These are phyloP conservation scores for Fusarium xylarioides DNA, from an alignment of 2,329 filamentous ascomycete genomes.

Conservation along the genomic window DNA sequence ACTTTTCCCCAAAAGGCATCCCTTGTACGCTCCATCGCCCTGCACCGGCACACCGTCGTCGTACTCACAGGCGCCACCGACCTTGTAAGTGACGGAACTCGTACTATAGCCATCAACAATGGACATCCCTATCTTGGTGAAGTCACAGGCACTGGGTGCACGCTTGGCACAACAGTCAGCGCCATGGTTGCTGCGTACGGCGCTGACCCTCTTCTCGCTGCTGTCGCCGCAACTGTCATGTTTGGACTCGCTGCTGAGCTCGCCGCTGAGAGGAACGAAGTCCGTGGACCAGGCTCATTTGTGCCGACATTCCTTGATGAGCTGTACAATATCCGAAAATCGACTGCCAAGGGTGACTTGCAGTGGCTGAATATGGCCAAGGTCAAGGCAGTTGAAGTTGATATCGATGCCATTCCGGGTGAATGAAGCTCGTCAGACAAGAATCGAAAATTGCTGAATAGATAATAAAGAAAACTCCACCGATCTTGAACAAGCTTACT, in stretches of 20 bases:
- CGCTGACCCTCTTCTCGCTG: slow-evolving; percentile 74
- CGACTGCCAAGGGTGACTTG: slow-evolving; percentile 57
- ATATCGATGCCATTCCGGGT: slow-evolving; percentile 21
- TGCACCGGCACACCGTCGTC: slow-evolving; percentile 70
- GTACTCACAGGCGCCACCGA: slow-evolving; percentile 86
- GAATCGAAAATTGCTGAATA: neutral
- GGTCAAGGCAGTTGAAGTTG: slow-evolving; percentile 52
- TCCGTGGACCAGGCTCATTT: slow-evolving; percentile 85
- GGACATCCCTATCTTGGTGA: slow-evolving; percentile 76
- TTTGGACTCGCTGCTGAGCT: slow-evolving; percentile 79
- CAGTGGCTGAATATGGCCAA: slow-evolving; percentile 63
- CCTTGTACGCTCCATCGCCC: slow-evolving; percentile 73
- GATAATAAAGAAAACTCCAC: neutral
- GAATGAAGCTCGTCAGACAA: neutral
- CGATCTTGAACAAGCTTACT: slow-evolving; percentile 3
- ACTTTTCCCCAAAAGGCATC: slow-evolving; percentile 61
- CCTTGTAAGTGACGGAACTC: slow-evolving; percentile 77
- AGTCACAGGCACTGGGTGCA: slow-evolving; percentile 85
- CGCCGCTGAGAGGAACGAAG: slow-evolving; percentile 70
- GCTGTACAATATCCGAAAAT: slow-evolving; percentile 60
- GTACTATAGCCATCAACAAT: slow-evolving; percentile 75
- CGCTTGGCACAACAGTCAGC: slow-evolving; percentile 82
- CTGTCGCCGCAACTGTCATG: slow-evolving; percentile 76
- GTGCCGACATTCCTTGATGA: slow-evolving; percentile 86
- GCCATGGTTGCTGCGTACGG: slow-evolving; percentile 73